Evolutionary conservation across 805 yeast genomes (phyloP), one percentile per base, ranked within the genome.

Genomic region (Myxozyma nipponensis): DNA sequence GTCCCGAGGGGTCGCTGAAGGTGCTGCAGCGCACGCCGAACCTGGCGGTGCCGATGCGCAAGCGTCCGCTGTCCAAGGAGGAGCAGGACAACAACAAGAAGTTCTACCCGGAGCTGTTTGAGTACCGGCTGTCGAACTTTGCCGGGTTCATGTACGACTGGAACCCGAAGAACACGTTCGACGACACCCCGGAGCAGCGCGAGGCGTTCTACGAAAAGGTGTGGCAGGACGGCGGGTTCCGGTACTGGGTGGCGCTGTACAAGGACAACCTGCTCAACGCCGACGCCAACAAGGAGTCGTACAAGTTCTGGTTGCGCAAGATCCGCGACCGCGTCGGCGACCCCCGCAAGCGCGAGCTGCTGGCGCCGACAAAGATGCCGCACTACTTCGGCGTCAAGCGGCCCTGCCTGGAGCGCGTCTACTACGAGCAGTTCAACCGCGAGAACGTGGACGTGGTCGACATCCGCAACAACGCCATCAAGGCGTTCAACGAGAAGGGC

Each of bases 11-110:
- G 17, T 35, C 40, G 32, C 45, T 62, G 24, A 37, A 44, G 10
- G 65, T 62, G 4, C 59, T 63, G 45, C 66, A 63, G 37, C 49
- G 66, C 25, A 62, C 64, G 3, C 64, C 64, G 17, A 62, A 62
- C 41, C 42, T 60, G 19, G 56, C 57, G 4, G 36, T 62, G 15
- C 66, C 66, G n/a, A 62, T 62, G 66, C 46, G 50, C 21, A 58
- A 60, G 42, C 9, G 23, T 13, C 34, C 32, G 30, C 26, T 43
- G 10, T 32, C 55, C 53, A 59, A 25, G 34, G 23, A 44, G 18
- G 45, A 44, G 4, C 32, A 23, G 19, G 42, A 54, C 32, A 32
- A 44, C 22, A 37, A 46, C 21, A 44, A 40, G 36, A 37, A 43
- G 1, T 21, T 15, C 24, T 58, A 56, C 30, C 32, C 45, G 1